phyloP scores from a whole-genome alignment of 2,329 filamentous ascomycete species.

The Colletotrichum sp. region DNA sequence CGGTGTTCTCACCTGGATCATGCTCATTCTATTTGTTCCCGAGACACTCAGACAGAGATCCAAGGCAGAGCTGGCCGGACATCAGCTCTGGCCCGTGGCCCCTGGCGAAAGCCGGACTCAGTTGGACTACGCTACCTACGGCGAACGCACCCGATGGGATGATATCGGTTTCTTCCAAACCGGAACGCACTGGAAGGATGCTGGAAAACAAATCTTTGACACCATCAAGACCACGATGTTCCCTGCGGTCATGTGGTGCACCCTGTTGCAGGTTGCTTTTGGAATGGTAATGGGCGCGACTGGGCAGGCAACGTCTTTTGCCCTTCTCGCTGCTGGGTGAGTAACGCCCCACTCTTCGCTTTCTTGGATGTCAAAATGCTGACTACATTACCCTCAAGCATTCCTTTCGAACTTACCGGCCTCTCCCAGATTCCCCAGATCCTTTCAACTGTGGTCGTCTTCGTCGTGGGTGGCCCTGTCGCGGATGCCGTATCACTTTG shows the following conservation, averaged over 20 bases:
- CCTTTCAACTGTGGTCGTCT: conserved; percentile 14
- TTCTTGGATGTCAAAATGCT: neutral
- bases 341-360: neutral
- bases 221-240: conserved; percentile 32
- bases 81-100: conserved; percentile 24
- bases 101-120: conserved; percentile 27
- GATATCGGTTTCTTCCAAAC: conserved; percentile 33
- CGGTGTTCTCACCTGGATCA: conserved; percentile 32
- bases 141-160: conserved; percentile 28
- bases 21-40: conserved; percentile 32
- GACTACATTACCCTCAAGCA: neutral
- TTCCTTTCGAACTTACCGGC: conserved; percentile 28
- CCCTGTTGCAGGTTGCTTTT: conserved; percentile 30
- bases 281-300: conserved; percentile 29
- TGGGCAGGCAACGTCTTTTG: conserved; percentile 19
- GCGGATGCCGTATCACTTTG: conserved; percentile 30
- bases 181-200: conserved; percentile 26
- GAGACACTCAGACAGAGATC: conserved; percentile 36
- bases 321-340: neutral
- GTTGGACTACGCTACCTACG: conserved; percentile 28
- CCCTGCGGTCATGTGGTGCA: conserved; percentile 34
- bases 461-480: conserved; percentile 27
- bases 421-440: conserved; percentile 27
- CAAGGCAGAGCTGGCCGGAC: conserved; percentile 25
- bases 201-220: conserved; percentile 24